A percentile compares a stretch with the other conserved stretches of the same genome.
Evolutionary conservation across 2,329 filamentous ascomycete genomes (phyloP).

Genomic region (Parastagonospora nodorum): DNA sequence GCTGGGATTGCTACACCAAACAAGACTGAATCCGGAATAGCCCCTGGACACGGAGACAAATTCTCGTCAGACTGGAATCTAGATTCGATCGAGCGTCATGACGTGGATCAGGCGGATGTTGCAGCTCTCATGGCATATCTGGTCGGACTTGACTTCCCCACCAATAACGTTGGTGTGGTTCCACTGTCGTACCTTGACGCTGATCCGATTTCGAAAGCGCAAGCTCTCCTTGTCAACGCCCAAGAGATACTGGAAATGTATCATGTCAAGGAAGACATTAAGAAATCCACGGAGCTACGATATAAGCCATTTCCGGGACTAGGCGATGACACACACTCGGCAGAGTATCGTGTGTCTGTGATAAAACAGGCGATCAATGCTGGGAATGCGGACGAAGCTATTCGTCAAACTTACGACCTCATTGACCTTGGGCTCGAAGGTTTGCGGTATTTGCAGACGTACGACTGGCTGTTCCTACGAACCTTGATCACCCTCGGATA

Average conservation of each 20-base stretch:
- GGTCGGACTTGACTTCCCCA: constrained; percentile 84
- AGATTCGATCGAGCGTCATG: constrained; percentile 79
- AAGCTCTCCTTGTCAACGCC: constrained; percentile 83
- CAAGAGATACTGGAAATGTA: constrained; percentile 94
- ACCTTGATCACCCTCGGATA: constrained; percentile 89
- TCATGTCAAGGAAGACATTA: constrained; percentile 85
- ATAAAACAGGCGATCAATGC: constrained; percentile 71
- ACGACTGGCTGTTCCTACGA: constrained; percentile 95
- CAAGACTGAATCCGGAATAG: constrained; percentile 59
- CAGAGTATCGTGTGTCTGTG: constrained; percentile 68
- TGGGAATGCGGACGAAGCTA: constrained; percentile 74
- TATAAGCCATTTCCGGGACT: constrained; percentile 79
- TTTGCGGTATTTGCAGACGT: constrained; percentile 92
- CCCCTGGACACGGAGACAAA: constrained; percentile 82
- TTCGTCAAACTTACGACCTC: constrained; percentile 75
- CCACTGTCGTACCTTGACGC: constrained; percentile 82
- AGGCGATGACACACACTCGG: constrained; percentile 64
- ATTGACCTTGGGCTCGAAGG: constrained; percentile 80
- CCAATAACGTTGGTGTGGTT: constrained; percentile 93
- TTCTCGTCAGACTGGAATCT: constrained; percentile 90
- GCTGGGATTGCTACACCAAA: constrained; percentile 83
- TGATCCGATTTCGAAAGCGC: constrained; percentile 74
- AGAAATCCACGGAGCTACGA: constrained; percentile 73
- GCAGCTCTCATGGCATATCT: constrained; percentile 96
- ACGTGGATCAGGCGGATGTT: constrained; percentile 92